Evolutionary conservation across 176 grass and related monocot genomes (phyloP).

Genomic region (Cenchrus americanus): DNA sequence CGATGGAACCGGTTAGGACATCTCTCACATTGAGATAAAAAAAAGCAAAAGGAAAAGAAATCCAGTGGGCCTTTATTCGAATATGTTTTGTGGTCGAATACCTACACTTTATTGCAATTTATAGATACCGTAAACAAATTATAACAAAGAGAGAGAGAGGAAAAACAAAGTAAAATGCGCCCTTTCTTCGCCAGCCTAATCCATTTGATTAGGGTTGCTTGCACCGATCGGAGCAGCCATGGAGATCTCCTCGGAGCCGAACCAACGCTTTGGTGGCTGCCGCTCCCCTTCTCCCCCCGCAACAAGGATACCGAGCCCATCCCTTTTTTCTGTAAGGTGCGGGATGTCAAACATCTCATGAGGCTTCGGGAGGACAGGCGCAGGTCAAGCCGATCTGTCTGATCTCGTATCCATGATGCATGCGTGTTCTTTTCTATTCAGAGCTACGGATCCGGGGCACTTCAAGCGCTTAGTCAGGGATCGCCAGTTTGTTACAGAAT

Average conservation of each 20-base stretch:
- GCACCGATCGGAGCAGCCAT: no score
- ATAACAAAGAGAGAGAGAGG: no score
- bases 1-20: no score
- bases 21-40: no score
- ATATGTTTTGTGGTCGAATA: no score
- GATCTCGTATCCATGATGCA: neutral
- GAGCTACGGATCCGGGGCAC: neutral
- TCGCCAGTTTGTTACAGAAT: conserved; percentile 1
- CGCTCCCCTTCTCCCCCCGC: neutral
- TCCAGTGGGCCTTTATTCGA: no score
- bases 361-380: neutral
- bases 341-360: neutral
- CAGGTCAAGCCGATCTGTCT: neutral
- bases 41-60: no score
- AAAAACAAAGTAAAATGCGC: no score
- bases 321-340: neutral
- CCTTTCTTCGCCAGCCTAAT: no score
- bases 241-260: neutral
- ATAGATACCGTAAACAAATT: no score
- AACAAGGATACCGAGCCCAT: neutral
- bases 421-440: neutral
- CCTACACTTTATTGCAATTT: no score
- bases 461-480: neutral
- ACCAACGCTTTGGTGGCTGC: neutral
- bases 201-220: no score